A percentile compares a stretch with the other conserved stretches of the same genome.
Evolutionary conservation across 768 basidiomycete species (phyloP).

Genomic region (Leccinum subgranulosum): DNA sequence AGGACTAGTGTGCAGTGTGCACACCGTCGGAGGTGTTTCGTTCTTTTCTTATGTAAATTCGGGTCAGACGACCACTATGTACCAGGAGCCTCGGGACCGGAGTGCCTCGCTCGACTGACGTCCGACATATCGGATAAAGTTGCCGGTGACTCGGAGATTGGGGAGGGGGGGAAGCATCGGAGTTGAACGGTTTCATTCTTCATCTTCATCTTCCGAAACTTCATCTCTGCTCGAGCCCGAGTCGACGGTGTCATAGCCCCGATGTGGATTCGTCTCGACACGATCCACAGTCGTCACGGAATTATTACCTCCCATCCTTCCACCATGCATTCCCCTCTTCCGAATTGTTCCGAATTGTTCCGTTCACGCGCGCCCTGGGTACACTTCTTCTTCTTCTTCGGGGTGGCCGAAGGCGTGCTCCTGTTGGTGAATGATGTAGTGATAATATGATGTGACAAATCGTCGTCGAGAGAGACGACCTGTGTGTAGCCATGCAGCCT

Average conservation of each 20-base stretch:
- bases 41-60: not conserved
- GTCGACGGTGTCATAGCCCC: not conserved
- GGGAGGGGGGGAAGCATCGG: not conserved
- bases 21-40: not conserved
- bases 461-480: not conserved
- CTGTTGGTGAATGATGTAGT: not conserved
- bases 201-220: not conserved
- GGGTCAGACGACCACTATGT: not conserved
- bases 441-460: not conserved
- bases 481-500: not conserved
- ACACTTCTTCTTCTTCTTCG: not conserved
- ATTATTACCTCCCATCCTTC: not conserved
- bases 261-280: not conserved
- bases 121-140: not conserved
- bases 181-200: not conserved
- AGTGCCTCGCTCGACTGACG: not conserved
- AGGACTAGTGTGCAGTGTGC: too few relatives aligned
- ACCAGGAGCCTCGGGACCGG: not conserved
- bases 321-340: not conserved
- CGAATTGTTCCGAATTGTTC: not conserved
- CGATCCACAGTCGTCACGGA: not conserved
- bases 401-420: not conserved
- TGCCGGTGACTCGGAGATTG: not conserved
- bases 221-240: not conserved
- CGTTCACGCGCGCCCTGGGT: not conserved